These are phyloP conservation scores for Piper betle DNA, from an alignment of 164 flowering plant genomes.

Conservation along the genomic window DNA sequence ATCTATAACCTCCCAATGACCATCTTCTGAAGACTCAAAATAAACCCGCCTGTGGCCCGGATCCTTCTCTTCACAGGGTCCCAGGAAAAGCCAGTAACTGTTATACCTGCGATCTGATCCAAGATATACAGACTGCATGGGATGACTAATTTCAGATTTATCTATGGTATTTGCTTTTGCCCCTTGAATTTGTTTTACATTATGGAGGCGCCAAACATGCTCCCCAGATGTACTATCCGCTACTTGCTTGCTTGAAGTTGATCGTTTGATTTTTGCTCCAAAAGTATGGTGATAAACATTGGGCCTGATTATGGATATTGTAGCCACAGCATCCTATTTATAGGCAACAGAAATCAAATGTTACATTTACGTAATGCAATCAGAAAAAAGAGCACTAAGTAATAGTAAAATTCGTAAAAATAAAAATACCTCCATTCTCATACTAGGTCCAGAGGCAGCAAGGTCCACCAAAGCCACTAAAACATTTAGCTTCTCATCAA, in stretches of 20 bases:
- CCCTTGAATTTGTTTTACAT: constrained; percentile 9
- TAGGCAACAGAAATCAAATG: neutral
- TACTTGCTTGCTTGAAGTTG: constrained; percentile 21
- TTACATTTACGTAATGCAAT: neutral
- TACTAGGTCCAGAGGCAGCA: constrained; percentile 45
- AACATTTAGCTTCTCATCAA: constrained; percentile 82
- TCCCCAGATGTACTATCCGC: constrained; percentile 13
- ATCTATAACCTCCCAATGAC: constrained; percentile 94
- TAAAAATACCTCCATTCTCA: constrained; percentile 56
- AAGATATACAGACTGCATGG: constrained; percentile 73
- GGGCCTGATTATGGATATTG: constrained; percentile 20
- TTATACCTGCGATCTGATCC: constrained; percentile 97
- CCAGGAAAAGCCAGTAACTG: constrained; percentile 94
- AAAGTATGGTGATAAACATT: constrained; percentile 29
- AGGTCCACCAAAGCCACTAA: constrained; percentile 74
- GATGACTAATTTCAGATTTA: constrained; percentile 32
- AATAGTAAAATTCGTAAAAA: neutral
- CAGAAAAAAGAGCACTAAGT: neutral
- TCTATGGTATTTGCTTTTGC: constrained; percentile 12
- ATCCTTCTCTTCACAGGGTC: constrained; percentile 70
- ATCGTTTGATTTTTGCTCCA: constrained; percentile 82
- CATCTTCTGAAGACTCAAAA: constrained; percentile 99
- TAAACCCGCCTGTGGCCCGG: constrained; percentile 87
- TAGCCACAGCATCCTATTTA: constrained; percentile 31
- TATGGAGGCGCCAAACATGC: constrained; percentile 12